These are phyloP conservation scores for Pseudozyma hubeiensis DNA, from an alignment of 1,284 basidiomycete genomes.

Conservation along the genomic window DNA sequence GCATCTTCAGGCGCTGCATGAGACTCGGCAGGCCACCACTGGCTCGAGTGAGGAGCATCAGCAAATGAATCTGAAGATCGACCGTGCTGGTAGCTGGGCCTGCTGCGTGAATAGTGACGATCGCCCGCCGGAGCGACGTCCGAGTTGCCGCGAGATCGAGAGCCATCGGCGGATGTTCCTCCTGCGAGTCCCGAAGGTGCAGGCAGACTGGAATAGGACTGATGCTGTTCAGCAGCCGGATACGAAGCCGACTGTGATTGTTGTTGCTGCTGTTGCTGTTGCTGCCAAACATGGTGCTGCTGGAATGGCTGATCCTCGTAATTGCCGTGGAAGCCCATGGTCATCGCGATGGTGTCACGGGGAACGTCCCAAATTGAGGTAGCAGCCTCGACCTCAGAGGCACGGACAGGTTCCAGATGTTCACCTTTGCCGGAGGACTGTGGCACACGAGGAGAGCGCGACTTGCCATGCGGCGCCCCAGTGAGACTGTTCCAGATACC, in stretches of 20 bases:
- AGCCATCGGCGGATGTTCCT: conserved; percentile 15
- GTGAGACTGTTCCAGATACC: conserved; percentile 49
- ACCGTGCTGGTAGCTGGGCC: conserved; percentile 26
- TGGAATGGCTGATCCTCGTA: conserved; percentile 37
- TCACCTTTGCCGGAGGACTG: conserved; percentile 21
- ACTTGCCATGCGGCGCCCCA: conserved; percentile 39
- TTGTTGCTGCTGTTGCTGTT: conserved; percentile 23
- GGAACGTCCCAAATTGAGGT: conserved; percentile 47
- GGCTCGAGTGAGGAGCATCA: conserved; percentile 22
- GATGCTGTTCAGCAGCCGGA: conserved; percentile 13
- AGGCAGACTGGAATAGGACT: conserved; percentile 23
- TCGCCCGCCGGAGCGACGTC: conserved; percentile 13
- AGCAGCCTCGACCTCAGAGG: conserved; percentile 43
- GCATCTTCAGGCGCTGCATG: conserved; percentile 19
- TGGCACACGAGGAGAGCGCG: conserved; percentile 9
- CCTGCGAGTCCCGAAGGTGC: conserved; percentile 42
- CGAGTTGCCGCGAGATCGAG: conserved; percentile 22
- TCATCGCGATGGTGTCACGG: conserved; percentile 50
- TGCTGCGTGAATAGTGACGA: conserved; percentile 28
- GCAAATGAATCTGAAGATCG: conserved; percentile 16
- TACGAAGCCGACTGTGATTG: conserved; percentile 13
- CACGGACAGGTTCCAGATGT: conserved; percentile 30
- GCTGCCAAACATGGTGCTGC: conserved; percentile 31
- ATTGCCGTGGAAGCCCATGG: conserved; percentile 41
- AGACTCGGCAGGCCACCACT: conserved; percentile 31